Conservation (phyloP, 106 monocot species). For the Hemerocallis citrina region DNA sequence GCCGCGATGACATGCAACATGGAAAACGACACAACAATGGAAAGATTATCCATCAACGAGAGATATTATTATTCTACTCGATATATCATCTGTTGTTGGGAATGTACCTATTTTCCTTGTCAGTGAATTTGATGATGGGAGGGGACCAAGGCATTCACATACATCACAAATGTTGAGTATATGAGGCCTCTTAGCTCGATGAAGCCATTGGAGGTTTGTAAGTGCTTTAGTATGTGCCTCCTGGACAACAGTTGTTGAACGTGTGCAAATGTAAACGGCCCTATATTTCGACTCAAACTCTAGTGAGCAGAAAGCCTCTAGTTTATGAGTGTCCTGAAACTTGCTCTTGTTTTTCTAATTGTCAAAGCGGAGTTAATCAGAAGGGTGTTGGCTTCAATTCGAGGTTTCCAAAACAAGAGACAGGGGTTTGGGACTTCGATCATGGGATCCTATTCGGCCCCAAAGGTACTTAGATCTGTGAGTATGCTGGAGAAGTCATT, state of each 20-base stretch:
- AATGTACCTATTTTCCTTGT: constrained; percentile 53
- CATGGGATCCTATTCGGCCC: constrained; percentile 63
- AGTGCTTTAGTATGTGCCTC: constrained; percentile 38
- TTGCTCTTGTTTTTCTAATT: constrained; percentile 39
- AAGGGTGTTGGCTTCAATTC: constrained; percentile 43
- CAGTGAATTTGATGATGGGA: constrained; percentile 54
- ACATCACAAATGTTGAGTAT: constrained; percentile 26
- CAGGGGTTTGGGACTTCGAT: constrained; percentile 65
- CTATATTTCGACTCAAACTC: constrained; percentile 37
- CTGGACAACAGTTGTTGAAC: constrained; percentile 38
- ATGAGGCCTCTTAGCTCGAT: too few species aligned
- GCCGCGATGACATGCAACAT: constrained; percentile 38
- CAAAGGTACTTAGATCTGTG: constrained; percentile 57
- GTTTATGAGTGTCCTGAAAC: constrained; percentile 49
- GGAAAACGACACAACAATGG: constrained; percentile 55
- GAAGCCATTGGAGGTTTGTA: constrained; percentile 32
- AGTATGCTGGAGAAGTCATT: constrained; percentile 53
- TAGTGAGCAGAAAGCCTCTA: constrained; percentile 50
- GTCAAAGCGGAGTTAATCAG: constrained; percentile 45
- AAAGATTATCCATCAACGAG: constrained; percentile 36
- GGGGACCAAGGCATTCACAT: constrained; percentile 33
- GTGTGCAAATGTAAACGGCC: constrained; percentile 53
- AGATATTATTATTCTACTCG: constrained; percentile 28
- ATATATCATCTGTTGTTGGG: constrained; percentile 51
- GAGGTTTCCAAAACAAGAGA: constrained; percentile 58